Percentiles rank a stretch among this genome's conserved stretches.
Conservation (phyloP, 495 filamentous ascomycete species). For the Podospora australis region DNA sequence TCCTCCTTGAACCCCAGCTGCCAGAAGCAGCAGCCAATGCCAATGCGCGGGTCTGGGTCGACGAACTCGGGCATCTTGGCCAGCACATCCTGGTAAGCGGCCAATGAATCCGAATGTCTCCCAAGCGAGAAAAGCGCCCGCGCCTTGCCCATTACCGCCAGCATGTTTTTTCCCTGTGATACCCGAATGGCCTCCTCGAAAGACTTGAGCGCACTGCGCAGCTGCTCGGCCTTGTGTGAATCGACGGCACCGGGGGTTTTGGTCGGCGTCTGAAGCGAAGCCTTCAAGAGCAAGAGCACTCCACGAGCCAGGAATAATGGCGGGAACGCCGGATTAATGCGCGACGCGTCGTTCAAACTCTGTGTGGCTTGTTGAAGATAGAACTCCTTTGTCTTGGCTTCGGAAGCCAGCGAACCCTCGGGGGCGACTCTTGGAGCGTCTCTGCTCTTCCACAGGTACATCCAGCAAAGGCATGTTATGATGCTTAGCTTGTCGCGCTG, state of each 20-base stretch:
- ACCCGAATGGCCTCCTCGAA: constrained; percentile 88
- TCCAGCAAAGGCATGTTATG: constrained; percentile 80
- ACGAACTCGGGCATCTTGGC: constrained; percentile 75
- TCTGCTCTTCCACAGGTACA: constrained; percentile 86
- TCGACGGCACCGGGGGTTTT: constrained; percentile 59
- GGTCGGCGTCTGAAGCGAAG: constrained; percentile 74
- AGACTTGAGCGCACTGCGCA: constrained; percentile 77
- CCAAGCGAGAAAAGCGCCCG: constrained; percentile 77
- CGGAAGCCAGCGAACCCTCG: constrained; percentile 53
- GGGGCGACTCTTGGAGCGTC: constrained; percentile 74
- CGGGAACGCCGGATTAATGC: constrained; percentile 86
- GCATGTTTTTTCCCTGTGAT: constrained; percentile 77
- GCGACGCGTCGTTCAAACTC: constrained; percentile 84
- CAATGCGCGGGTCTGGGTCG: constrained; percentile 94
- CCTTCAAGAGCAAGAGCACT: constrained; percentile 78
- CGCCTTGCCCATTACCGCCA: constrained; percentile 82
- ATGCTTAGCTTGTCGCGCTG: constrained; percentile 82
- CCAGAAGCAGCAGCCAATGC: constrained; percentile 94
- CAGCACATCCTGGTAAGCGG: constrained; percentile 79
- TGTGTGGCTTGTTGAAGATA: constrained; percentile 87
- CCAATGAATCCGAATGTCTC: constrained; percentile 72
- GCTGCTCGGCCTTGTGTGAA: constrained; percentile 68
- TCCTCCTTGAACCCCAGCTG: constrained; percentile 89
- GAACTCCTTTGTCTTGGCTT: constrained; percentile 82
- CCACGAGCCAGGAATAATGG: constrained; percentile 88